Conservation (phyloP, 2,329 filamentous ascomycete species). For the Cercospora citrullina region DNA sequence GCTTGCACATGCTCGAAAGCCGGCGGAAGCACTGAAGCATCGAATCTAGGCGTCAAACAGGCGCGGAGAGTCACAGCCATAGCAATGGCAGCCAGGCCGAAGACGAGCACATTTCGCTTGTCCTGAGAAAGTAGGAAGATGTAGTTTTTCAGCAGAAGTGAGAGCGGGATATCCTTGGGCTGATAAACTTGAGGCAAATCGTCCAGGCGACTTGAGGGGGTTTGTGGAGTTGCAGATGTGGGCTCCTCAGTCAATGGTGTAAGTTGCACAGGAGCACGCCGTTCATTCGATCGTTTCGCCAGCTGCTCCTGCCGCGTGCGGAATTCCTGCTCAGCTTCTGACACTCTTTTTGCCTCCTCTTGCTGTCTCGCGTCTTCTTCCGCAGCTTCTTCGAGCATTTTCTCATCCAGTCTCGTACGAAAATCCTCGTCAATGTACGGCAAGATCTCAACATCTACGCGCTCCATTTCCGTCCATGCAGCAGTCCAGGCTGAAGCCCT, state of each 20-base stretch:
- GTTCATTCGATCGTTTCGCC: not conserved
- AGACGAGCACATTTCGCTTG: slow-evolving; percentile 54
- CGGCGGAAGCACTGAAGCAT: not conserved
- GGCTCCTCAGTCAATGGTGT: not conserved
- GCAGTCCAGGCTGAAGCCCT: slow-evolving; percentile 86
- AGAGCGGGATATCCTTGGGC: slow-evolving; percentile 51
- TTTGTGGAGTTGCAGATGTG: not conserved
- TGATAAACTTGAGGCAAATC: slow-evolving; percentile 37
- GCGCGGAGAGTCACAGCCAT: slow-evolving; percentile 22
- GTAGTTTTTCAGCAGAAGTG: slow-evolving; percentile 56
- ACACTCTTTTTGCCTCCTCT: slow-evolving; percentile 31
- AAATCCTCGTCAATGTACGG: slow-evolving; percentile 65
- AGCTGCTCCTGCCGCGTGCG: not conserved
- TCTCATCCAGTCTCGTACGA: slow-evolving; percentile 59
- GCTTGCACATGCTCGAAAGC: not conserved
- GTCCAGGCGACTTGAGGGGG: not conserved
- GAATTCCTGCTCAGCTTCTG: slow-evolving; percentile 28
- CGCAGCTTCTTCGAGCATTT: slow-evolving; percentile 43
- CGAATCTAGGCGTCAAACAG: slow-evolving; percentile 11
- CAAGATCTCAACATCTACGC: slow-evolving; percentile 91
- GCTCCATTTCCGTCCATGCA: slow-evolving; percentile 96
- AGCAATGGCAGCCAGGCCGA: slow-evolving; percentile 41
- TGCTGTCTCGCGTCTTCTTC: slow-evolving; percentile 28
- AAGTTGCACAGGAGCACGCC: not conserved
- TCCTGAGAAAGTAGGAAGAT: slow-evolving; percentile 54